These are phyloP conservation scores for Ganoderma leucocontextum DNA, from an alignment of 1,284 basidiomycete species.

Conservation along the genomic window DNA sequence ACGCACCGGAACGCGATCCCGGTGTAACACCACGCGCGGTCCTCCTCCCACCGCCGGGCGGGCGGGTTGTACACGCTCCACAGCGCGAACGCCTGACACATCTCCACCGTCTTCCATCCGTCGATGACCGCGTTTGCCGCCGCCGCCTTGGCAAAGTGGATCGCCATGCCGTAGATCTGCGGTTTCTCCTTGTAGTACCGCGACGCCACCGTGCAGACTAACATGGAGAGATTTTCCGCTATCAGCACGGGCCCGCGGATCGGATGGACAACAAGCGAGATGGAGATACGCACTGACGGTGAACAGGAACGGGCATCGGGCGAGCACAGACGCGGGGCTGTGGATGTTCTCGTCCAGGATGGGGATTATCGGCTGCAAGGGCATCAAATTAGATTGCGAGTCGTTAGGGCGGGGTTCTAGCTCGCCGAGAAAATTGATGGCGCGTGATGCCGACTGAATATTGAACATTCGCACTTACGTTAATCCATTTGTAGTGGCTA, in stretches of 20 bases:
- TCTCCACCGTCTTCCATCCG: slow-evolving; percentile 47
- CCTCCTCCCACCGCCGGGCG: slow-evolving; percentile 45
- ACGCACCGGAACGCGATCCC: slow-evolving; percentile 42
- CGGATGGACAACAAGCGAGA: background rate
- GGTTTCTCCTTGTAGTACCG: slow-evolving; percentile 47
- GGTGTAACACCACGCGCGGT: slow-evolving; percentile 45
- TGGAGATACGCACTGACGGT: slow-evolving; percentile 44
- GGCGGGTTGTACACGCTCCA: slow-evolving; percentile 44
- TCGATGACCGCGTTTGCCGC: slow-evolving; percentile 46
- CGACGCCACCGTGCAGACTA: slow-evolving; percentile 49
- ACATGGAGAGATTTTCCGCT: background rate
- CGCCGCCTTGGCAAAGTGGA: slow-evolving; percentile 47
- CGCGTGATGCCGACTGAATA: slow-evolving; percentile 50
- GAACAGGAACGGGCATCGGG: slow-evolving; percentile 51
- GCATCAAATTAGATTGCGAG: background rate
- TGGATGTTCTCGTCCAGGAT: slow-evolving; percentile 50
- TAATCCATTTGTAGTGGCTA: slow-evolving; percentile 49
- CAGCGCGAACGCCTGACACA: slow-evolving; percentile 45
- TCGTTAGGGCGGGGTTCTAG: background rate
- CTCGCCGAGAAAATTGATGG: slow-evolving; percentile 31
- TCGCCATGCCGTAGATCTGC: slow-evolving; percentile 45
- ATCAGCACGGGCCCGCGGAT: background rate
- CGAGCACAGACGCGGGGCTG: slow-evolving; percentile 46
- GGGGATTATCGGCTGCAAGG: slow-evolving; percentile 42
- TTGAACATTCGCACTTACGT: slow-evolving; percentile 41